Base-by-base conservation (phyloP, 2,329 filamentous ascomycete genomes). In the Scedosporium boydii region DNA sequence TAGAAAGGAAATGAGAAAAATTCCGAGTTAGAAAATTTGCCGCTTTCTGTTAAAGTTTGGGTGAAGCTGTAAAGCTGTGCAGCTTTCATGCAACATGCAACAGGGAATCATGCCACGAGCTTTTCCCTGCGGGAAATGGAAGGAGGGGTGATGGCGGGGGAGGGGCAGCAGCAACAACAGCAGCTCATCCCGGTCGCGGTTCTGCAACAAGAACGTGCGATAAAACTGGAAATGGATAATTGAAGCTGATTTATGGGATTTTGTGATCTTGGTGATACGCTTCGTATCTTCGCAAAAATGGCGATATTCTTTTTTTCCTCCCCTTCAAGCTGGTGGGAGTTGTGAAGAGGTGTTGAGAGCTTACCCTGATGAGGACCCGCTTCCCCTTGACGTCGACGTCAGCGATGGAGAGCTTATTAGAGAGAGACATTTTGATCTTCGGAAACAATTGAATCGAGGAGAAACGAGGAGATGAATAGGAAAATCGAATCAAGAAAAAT, bases 331-430 rank as follows among this genome's bases (percentile, higher is more conserved):
- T 14, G 26, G n/a, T 42, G 29, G 51, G 29, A 34, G 34, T 38
- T 3, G 18, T 9, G 23, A 53, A 44, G 29, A 58, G 56, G 23
- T 18, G 44, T 23, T n/a, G 56, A 38, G n/a, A 65, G 81, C 90
- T 77, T 84, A 96, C 95, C 74, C 95, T 90, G 77, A 99, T 97
- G 72, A 99, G 85, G 78, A 98, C 95, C 72, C 93, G 87, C 87
- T 99, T 99, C 86, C 84, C 93, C 87, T 96, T 96, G 79, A 99
- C 84, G 79, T 99, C 93, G 73, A 96, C 88, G 75, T 99, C 93
- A 69, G 87, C 90, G 79, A 99, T 97, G 70, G 92, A 90, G 72
- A 99, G 90, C 86, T 99, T 99, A 86, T 87, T 97, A 72, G 93
- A 90, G 75, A 99, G 91, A 87, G 95, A 98, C 95, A 99, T 99